Evolutionary conservation across 2,329 filamentous ascomycete species (phyloP), one percentile per base, ranked within the genome.

Genomic region (Huntiella savannae): DNA sequence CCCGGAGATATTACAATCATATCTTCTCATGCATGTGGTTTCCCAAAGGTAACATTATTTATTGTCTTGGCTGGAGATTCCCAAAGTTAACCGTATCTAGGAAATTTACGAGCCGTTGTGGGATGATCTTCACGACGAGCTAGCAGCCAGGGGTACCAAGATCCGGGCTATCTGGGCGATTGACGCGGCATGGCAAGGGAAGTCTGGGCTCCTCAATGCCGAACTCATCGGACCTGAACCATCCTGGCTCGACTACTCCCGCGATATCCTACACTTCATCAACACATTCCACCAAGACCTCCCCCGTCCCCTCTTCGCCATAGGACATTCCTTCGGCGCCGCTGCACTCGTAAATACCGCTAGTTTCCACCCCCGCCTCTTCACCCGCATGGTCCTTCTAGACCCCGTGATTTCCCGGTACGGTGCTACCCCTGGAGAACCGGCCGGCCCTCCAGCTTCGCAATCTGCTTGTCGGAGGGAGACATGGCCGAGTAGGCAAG

Each of bases 71-170:
- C 8, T 10, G 22, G 4, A n/a, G n/a, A 11, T 10, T 10, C 11
- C 4, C 22, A 11, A 15, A 12, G 28, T 34, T 15, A 33, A 13
- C n/a, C 28, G 4, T 34, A 33, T 6, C 1, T 47, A 86, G 81
- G 88, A 96, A 66, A 63, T 95, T 2, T 95, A 95, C 57, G 87
- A 95, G 56, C 82, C 88, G 0, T 65, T 95, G 0, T 95, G 86
- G 82, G 83, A 88, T 49, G 84, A 94, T 44, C 65, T 95, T 1
- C 66, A 82, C 53, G 62, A 67, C 13, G 64, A 68, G 13, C 65
- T 77, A 4, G 69, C 71, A 52, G 58, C 61, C 15, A 32, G 36
- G 5, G 77, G 75, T 13, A 73, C 92, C 54, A 68, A 70, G 2
- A 83, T 96, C 54, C 74, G 84, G 48, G 69, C 73, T 51, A 87